Conservation (phyloP, 179 eudicot genomes). For the Nepenthes alata region DNA sequence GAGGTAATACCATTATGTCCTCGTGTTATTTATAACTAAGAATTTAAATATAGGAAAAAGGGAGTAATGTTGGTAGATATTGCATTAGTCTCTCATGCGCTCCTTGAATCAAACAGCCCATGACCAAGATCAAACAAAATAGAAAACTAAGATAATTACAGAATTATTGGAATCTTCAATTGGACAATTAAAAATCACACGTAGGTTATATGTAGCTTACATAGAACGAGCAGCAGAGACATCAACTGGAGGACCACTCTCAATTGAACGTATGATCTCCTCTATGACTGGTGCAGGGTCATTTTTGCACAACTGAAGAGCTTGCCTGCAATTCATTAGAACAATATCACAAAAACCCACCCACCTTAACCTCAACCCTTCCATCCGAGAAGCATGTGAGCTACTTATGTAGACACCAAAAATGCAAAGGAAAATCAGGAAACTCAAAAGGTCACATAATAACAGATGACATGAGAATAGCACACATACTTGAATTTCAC, state of each 20-base stretch:
- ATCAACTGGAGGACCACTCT: slow-evolving; percentile 94
- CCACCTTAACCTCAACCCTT: background rate
- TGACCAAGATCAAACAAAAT: no score
- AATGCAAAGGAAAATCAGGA: background rate
- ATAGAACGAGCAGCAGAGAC: slow-evolving; percentile 90
- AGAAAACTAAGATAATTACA: no score
- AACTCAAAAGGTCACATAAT: background rate
- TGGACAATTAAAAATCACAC: background rate
- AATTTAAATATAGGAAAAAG: no score
- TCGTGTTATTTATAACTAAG: no score
- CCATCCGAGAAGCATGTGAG: background rate
- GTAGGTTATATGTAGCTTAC: slow-evolving; percentile 31
- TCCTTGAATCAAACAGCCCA: no score
- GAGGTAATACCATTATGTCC: no score
- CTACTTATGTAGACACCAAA: background rate
- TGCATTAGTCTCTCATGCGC: no score
- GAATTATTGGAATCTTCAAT: background rate
- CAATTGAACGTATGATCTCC: slow-evolving; percentile 80
- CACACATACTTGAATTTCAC: slow-evolving; percentile 80
- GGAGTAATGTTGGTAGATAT: no score
- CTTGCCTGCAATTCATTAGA: slow-evolving; percentile 57
- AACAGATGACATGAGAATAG: no score
- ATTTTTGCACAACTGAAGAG: slow-evolving; percentile 80
- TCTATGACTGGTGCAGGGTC: slow-evolving; percentile 59
- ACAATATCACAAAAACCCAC: slow-evolving; percentile 7